phyloP scores from a whole-genome alignment of 139 green algal species.

The Nannochloris sp. region DNA sequence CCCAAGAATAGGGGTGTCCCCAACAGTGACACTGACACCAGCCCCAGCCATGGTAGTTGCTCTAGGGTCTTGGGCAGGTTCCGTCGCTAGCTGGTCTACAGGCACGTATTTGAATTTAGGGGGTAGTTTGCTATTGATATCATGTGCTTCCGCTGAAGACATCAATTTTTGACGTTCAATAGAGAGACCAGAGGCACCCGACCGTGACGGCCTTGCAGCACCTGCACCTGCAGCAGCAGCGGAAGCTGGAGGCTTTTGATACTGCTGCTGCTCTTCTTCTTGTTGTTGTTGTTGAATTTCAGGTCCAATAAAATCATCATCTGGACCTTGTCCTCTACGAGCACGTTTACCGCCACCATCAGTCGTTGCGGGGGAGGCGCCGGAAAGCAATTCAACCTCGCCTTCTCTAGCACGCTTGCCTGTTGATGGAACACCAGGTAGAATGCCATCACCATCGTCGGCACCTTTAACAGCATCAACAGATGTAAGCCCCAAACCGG shows the following conservation, averaged over 20 bases:
- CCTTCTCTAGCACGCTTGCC: too few species aligned
- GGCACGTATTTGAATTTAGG: constrained; percentile 6
- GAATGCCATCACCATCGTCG: not conserved
- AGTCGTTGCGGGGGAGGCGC: too few species aligned
- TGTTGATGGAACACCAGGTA: too few species aligned
- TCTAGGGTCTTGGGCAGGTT: not conserved
- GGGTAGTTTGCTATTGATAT: constrained; percentile 3
- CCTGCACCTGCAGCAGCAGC: too few species aligned
- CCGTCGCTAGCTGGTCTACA: not conserved
- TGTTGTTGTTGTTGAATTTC: too few species aligned
- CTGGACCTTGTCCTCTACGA: not conserved
- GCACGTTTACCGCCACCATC: too few species aligned
- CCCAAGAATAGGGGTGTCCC: too few species aligned
- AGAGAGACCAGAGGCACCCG: not conserved
- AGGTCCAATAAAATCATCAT: not conserved
- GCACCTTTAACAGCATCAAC: not conserved
- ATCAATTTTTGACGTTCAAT: constrained; percentile 2
- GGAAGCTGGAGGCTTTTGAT: too few species aligned
- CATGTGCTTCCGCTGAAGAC: not conserved
- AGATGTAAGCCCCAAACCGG: too few species aligned
- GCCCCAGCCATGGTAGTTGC: not conserved
- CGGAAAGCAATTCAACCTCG: too few species aligned
- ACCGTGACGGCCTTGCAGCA: not conserved
- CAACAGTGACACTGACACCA: too few species aligned
- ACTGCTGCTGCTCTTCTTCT: too few species aligned